Base-by-base conservation (phyloP, 2,329 filamentous ascomycete species). In the Cyphellophora attinorum region DNA sequence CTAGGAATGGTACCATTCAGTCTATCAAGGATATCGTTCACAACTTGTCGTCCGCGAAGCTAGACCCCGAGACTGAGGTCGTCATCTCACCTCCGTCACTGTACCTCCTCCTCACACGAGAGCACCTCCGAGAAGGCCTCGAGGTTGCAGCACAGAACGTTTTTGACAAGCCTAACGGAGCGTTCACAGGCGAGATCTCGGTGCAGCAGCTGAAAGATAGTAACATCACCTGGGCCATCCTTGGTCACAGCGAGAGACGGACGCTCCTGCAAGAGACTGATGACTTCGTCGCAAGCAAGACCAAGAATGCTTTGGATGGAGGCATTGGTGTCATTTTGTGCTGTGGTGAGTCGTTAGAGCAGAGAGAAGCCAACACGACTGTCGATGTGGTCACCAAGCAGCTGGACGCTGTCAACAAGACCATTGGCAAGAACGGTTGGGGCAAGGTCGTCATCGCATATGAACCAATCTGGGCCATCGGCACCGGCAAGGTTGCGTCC, bases 151-250 rank as follows among this genome's bases (percentile, higher is more conserved):
- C 91, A 38, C 91, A 98, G 70, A 98, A 98, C 67, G 85, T 96
- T 63, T 96, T 77, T 66, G 84, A 96, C 73, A 89, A 89, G 76
- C 85, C 86, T 60, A 86, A 91, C 63, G 91, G 91, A 52, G 91
- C 91, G 53, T 96, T 83, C 73, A 98, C 91, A 21, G 91, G 91
- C 56, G 91, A 98, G 70, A 91, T 95, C 68, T 88, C 81, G 48
- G 88, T 88, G 47, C 69, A 79, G 44, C 91, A 96, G 70, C 79
- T 98, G 55, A 80, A 83, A 66, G 91, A 96, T 65, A 78, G 72
- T 65, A 77, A 77, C 57, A 82, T 96, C 64, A 76, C 76, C 57
- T 98, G 91, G 91, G 74, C 81, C 43, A 80, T 98, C 54, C 72
- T 94, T 42, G 91, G 91, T 50, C 91, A 98, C 76, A 91, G 83